Conservation (phyloP, 176 grass and related monocot species). For the Paspalum notatum region DNA sequence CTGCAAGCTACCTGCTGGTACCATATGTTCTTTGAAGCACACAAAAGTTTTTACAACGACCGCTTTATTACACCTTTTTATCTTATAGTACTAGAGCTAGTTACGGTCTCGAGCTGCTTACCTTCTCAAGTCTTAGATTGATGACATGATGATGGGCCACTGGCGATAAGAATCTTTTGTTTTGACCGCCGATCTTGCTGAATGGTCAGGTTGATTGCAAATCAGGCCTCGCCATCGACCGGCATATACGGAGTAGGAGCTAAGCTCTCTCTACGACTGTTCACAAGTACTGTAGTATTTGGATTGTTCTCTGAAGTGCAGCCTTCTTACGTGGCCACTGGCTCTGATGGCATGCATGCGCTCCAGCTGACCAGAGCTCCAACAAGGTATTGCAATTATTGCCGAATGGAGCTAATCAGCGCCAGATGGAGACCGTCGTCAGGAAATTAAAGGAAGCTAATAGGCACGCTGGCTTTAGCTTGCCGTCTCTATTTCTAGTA, state of each 20-base stretch:
- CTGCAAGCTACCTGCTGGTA: neutral
- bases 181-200: neutral
- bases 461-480: neutral
- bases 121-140: neutral
- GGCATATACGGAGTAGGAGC: neutral
- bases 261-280: neutral
- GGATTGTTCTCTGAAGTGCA: neutral
- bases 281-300: neutral
- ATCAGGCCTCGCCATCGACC: neutral
- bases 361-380: neutral
- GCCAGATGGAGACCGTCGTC: neutral
- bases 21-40: neutral
- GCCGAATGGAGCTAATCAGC: neutral
- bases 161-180: neutral
- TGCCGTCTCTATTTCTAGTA: conserved; percentile 1
- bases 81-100: neutral
- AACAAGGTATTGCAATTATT: conserved; percentile 26
- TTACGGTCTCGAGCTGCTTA: neutral
- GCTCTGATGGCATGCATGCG: neutral
- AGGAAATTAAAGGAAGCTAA: neutral
- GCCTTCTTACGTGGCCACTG: conserved; percentile 32
- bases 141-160: neutral
- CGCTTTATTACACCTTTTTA: neutral
- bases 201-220: neutral
- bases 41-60: neutral